Evolutionary conservation across 106 monocot genomes (phyloP), one percentile per base, ranked within the genome.

Genomic region (Gastrodia elata): DNA sequence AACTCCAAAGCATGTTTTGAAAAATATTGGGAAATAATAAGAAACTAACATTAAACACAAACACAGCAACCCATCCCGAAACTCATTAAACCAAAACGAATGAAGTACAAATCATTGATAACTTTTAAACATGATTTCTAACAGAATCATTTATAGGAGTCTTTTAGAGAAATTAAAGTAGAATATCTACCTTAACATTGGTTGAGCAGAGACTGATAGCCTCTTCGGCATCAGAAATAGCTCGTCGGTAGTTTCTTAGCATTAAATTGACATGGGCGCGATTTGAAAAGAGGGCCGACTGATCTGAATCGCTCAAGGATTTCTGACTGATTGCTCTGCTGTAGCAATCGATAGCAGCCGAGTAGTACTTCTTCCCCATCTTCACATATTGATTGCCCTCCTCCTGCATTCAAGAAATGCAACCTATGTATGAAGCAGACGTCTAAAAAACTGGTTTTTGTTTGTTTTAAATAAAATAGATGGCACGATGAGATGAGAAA

Each of bases 231-330:
- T 97, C 97, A 14, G 32, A 32, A 6, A 97, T 72, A 24, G 97
- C 90, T 38, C 93, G 82, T 13, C 97, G 72, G 65, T 87, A 74
- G 73, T 97, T 97, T 13, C 93, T 93, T 68, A 97, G 68, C 37
- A 93, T 75, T 56, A 97, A 75, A 85, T 97, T 93, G 30, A 92
- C 92, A 75, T 93, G 97, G 0, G 88, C 84, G 33, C 97, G 90
- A 69, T 97, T 97, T 1, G 97, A 77, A 78, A 76, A 88, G 7
- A 97, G 76, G 48, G 91, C 58, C 7, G 93, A 97, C 20, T 38
- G 81, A 24, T 93, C 97, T 2, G 77, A 71, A 44, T 88, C 79
- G 35, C 73, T 64, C 43, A 90, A 74, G 5, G 86, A 90, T 48
- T 88, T 87, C 78, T 97, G 97, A 72, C 86, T 77, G 34, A 97